A percentile compares a stretch with the other conserved stretches of the same genome.
These are phyloP conservation scores for Quambalaria eucalypti DNA, from an alignment of 1,284 basidiomycete species.

Conservation along the genomic window DNA sequence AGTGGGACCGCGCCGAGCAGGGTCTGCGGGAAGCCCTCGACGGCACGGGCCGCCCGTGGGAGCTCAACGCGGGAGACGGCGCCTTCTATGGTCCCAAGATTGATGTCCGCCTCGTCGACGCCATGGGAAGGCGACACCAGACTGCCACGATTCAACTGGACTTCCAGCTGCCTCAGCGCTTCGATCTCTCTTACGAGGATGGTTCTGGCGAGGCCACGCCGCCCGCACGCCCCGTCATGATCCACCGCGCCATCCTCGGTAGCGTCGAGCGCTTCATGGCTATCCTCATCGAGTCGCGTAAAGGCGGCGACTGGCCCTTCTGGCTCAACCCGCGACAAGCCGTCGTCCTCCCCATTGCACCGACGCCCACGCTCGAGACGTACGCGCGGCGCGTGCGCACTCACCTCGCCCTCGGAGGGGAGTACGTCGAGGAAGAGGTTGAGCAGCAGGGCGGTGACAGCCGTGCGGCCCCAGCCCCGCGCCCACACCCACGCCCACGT, in stretches of 20 bases:
- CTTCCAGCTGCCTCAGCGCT: constrained; percentile 97
- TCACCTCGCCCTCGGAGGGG: constrained; percentile 58
- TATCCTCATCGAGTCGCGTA: constrained; percentile 85
- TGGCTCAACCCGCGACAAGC: constrained; percentile 95
- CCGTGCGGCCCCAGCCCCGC: not conserved
- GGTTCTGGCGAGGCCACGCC: constrained; percentile 41
- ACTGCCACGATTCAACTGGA: constrained; percentile 98
- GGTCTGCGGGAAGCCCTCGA: constrained; percentile 28
- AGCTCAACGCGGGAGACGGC: constrained; percentile 88
- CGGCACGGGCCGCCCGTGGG: constrained; percentile 58
- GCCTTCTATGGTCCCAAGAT: constrained; percentile 66
- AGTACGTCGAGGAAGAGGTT: constrained; percentile 69
- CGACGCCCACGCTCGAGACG: constrained; percentile 59
- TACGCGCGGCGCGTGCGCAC: constrained; percentile 75
- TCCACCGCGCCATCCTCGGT: constrained; percentile 93
- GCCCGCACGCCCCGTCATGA: constrained; percentile 81
- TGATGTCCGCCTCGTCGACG: constrained; percentile 93
- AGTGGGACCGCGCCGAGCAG: constrained; percentile 39
- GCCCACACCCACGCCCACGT: too few relatives aligned
- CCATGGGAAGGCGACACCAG: constrained; percentile 78
- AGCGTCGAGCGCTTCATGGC: constrained; percentile 92
- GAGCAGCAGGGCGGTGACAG: not conserved
- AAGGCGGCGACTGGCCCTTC: constrained; percentile 98
- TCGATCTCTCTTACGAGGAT: constrained; percentile 73
- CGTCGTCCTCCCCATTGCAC: constrained; percentile 82